Conservation (phyloP, 2,329 filamentous ascomycete species). For the Ambrosiella beaveri region DNA sequence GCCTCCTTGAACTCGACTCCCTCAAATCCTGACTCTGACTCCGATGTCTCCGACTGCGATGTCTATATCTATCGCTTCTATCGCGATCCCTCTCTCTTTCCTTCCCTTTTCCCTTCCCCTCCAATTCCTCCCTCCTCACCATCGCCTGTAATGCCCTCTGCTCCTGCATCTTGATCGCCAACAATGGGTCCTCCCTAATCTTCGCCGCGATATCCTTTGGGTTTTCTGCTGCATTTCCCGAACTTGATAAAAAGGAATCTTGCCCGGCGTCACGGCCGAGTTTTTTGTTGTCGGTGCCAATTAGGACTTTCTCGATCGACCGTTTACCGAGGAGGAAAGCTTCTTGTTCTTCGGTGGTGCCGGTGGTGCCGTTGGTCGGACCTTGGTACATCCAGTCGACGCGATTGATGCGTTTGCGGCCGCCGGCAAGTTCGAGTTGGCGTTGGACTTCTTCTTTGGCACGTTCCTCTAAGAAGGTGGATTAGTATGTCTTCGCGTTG, state of each 20-base stretch:
- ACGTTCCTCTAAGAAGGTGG: conserved; percentile 47
- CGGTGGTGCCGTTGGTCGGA: conserved; percentile 58
- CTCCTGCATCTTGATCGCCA: conserved; percentile 87
- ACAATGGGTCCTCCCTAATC: conserved; percentile 74
- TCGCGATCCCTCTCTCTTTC: conserved; percentile 23
- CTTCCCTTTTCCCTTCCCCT: conserved; percentile 17
- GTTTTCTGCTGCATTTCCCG: conserved; percentile 51
- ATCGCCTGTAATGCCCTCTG: conserved; percentile 63
- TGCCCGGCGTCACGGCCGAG: conserved; percentile 56
- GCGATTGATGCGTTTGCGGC: conserved; percentile 59
- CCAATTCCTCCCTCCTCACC: conserved; percentile 52
- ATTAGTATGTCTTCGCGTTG: neutral
- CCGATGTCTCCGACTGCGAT: conserved; percentile 4
- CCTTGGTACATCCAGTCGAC: conserved; percentile 99
- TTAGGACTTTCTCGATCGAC: conserved; percentile 65
- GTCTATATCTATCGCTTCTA: conserved; percentile 16
- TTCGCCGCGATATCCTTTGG: conserved; percentile 69
- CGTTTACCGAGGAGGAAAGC: conserved; percentile 85
- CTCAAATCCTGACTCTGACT: conserved; percentile 7
- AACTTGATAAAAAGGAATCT: conserved; percentile 31
- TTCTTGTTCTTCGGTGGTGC: conserved; percentile 76
- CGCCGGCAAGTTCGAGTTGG: conserved; percentile 76
- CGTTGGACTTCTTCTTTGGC: conserved; percentile 81
- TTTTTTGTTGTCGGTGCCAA: conserved; percentile 64
- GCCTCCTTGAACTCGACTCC: conserved; percentile 4